Conservation (phyloP, 495 filamentous ascomycete species). For the Hapsidospora chrysogenum region DNA sequence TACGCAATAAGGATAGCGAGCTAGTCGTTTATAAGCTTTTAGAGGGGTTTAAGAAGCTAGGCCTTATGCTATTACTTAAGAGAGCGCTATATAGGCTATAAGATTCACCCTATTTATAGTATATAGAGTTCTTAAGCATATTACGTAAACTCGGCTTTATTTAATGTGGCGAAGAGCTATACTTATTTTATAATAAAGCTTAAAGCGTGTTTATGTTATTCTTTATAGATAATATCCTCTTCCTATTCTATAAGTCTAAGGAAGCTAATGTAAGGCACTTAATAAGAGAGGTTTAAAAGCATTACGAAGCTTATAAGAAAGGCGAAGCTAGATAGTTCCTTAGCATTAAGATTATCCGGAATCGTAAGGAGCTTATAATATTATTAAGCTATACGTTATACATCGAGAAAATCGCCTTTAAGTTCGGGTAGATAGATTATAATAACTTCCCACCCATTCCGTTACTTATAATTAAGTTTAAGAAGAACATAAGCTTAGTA, state of each 20-base stretch:
- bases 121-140: background rate
- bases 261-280: background rate
- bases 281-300: background rate
- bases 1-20: background rate
- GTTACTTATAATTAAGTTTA: background rate
- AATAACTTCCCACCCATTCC: background rate
- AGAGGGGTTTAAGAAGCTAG: background rate
- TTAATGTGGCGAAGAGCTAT: background rate
- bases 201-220: background rate
- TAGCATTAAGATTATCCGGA: background rate
- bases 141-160: background rate
- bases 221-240: background rate
- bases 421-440: background rate
- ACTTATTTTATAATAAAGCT: background rate
- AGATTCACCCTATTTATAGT: background rate
- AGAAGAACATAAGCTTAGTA: background rate
- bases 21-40: background rate
- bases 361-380: background rate
- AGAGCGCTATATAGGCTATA: background rate
- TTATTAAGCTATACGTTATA: background rate
- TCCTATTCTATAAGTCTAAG: background rate
- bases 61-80: background rate
- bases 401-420: background rate
- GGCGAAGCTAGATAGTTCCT: background rate
- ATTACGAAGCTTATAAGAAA: background rate